Evolutionary conservation across 148 eudicot genomes (phyloP), one percentile per base, ranked within the genome.

Genomic region (Salicornia ramosissima): DNA sequence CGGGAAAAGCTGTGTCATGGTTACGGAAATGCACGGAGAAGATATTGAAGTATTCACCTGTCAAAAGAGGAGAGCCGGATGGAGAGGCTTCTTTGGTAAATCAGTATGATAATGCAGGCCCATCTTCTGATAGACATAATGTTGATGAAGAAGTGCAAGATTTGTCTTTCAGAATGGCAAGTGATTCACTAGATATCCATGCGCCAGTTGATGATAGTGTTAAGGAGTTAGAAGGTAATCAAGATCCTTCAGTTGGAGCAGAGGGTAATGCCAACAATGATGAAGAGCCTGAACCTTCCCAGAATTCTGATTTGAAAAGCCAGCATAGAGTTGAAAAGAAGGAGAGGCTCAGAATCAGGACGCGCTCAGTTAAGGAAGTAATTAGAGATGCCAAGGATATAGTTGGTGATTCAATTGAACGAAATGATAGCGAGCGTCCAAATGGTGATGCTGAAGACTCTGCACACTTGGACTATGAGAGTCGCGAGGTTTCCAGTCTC

Each of bases 11-110:
- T 43, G 80, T 86, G 28, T 86, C 92, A 64, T 94, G 97, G 99
- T 82, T 94, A 64, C 88, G 81, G 36, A 91, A 87, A 80, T 94
- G 97, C 72, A 84, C 97, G 13, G 79, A 96, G 21, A 88, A 86
- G 80, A 82, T 90, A 75, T 77, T 86, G 72, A 80, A 75, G 40
- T 75, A 88, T 40, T 94, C 98, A 29, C 93, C 99, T 16, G 83
- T 82, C 50, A 94, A 87, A 77, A 88, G 79, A 75, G 75, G 65
- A 50, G 91, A 90, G 64, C 74, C 66, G 47, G 77, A 39, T 28
- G 87, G 29, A 65, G 71, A 70, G 46, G 46, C 76, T 25, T 51
- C 83, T 22, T 71, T 19, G 5, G 61, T 71, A 36, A 75, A 64
- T 50, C 63, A 42, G 71, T 72, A 67, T 74, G 84, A 36, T 57